Conservation (phyloP, 805 yeast species). For the Metschnikowia gruessii region DNA sequence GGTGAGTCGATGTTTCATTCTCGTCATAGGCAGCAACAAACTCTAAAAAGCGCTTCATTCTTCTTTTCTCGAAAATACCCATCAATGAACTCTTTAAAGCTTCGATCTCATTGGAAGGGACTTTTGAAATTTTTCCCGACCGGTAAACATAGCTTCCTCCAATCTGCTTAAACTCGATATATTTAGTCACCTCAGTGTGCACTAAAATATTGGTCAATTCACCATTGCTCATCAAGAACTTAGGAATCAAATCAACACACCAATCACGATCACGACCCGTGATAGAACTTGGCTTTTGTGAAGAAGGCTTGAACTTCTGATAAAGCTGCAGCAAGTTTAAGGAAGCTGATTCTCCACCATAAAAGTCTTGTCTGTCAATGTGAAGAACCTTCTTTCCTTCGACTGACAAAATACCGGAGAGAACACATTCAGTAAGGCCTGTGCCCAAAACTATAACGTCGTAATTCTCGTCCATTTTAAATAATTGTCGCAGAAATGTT, state of each 20-base stretch:
- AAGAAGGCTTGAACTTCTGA: slow-evolving; percentile 77
- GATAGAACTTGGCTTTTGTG: slow-evolving; percentile 62
- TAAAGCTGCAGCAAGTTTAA: slow-evolving; percentile 68
- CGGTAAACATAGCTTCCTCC: slow-evolving; percentile 94
- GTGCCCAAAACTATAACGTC: slow-evolving; percentile 94
- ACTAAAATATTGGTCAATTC: slow-evolving; percentile 93
- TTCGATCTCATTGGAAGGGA: slow-evolving; percentile 88
- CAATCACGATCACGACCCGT: slow-evolving; percentile 94
- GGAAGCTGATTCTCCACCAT: slow-evolving; percentile 92
- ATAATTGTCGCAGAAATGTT: neutral
- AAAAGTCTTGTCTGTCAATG: slow-evolving; percentile 93
- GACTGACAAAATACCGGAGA: slow-evolving; percentile 91
- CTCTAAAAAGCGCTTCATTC: slow-evolving; percentile 90
- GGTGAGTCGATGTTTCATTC: slow-evolving; percentile 75
- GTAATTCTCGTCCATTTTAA: slow-evolving; percentile 88
- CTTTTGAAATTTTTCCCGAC: slow-evolving; percentile 87
- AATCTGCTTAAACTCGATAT: slow-evolving; percentile 93
- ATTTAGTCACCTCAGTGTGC: slow-evolving; percentile 93
- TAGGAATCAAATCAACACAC: slow-evolving; percentile 97
- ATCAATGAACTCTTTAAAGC: slow-evolving; percentile 88
- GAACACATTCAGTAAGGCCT: slow-evolving; percentile 95
- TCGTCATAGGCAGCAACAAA: slow-evolving; percentile 81
- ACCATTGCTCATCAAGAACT: slow-evolving; percentile 96
- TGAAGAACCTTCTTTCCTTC: slow-evolving; percentile 97
- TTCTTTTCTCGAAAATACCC: slow-evolving; percentile 94